Base-by-base conservation (phyloP, 176 grass and related monocot species). In the Juncus inflexus region DNA sequence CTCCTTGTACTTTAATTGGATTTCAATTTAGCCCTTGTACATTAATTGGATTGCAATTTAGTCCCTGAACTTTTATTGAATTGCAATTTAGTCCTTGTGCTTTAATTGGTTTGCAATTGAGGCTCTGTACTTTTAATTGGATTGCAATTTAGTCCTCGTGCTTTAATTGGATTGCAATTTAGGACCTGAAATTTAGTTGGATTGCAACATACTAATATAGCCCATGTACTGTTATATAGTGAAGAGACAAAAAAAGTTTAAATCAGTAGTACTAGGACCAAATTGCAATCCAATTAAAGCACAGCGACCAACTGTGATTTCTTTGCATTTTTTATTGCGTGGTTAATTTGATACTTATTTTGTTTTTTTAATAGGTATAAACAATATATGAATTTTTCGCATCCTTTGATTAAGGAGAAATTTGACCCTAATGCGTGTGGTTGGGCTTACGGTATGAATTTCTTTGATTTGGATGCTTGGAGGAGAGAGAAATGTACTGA, bases 351-450 rank as follows among this genome's bases (percentile, higher is more conserved):
- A 35, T 7, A 42, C 3, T 47, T 12, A 12, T 67, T 53, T 51
- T 67, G 35, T 65, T 67, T 69, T 13, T 55, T 69, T 73, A 77
- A 89, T 78, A 83, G 92, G 39, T 97, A 97, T 79, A 60, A 74
- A 16, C 92, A 97, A 64, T 97, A 97, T 60, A 91, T 97, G 92
- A 97, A 97, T 70, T 97, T 97, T 85, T 97, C 92, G 5, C 87
- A 97, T 47, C 92, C 92, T 40, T 73, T 96, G 60, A 96, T 96
- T 70, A 96, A 90, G 78, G 81, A 77, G 42, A 96, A 85, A 74
- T 96, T 96, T 52, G 77, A 85, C 63, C 91, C 91, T 37, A 90
- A 96, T 73, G 79, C 81, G 19, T 96, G 87, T 81, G 92, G 92
- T 28, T 97, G 92, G 92, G 92, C 92, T 41, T 97, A 90, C 9